Conservation (phyloP, 192 early-diverging fungal species). For the Backusella mclennaniae region DNA sequence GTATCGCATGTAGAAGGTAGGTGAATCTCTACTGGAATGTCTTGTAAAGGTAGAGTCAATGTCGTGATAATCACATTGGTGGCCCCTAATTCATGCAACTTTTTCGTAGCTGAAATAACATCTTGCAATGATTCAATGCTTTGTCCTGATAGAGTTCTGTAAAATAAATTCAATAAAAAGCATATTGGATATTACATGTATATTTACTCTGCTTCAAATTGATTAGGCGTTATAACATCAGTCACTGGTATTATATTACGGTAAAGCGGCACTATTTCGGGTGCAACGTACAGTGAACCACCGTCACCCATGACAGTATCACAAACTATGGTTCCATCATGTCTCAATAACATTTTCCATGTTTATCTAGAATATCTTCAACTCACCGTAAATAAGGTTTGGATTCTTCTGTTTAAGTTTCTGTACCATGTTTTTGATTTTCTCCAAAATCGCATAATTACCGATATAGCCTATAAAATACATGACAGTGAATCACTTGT, state of each 20-base stretch:
- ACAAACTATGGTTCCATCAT: conserved; percentile 44
- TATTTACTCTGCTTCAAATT: conserved; percentile 80
- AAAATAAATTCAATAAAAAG: not conserved
- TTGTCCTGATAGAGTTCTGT: conserved; percentile 54
- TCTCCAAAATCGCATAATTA: conserved; percentile 58
- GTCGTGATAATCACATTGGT: conserved; percentile 80
- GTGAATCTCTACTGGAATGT: conserved; percentile 23
- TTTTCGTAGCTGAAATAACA: conserved; percentile 54
- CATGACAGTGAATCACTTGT: not conserved
- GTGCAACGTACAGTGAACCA: conserved; percentile 76
- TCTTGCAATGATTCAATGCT: conserved; percentile 49
- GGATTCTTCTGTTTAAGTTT: conserved; percentile 53
- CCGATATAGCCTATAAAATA: conserved; percentile 75
- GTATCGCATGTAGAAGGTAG: not conserved
- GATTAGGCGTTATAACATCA: conserved; percentile 86
- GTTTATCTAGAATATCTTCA: not conserved
- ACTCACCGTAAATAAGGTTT: conserved; percentile 51
- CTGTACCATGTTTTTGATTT: conserved; percentile 52
- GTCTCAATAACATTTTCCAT: too few species aligned
- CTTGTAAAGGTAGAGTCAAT: conserved; percentile 37
- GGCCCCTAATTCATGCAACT: conserved; percentile 66
- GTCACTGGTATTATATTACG: conserved; percentile 65
- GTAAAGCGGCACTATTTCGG: conserved; percentile 79
- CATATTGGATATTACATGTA: not conserved
- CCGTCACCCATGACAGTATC: conserved; percentile 94